Percentiles rank a stretch among this genome's conserved stretches.
Evolutionary conservation across 192 early-diverging fungal genomes (phyloP).

Genomic region (Martensiomyces pterosporus): DNA sequence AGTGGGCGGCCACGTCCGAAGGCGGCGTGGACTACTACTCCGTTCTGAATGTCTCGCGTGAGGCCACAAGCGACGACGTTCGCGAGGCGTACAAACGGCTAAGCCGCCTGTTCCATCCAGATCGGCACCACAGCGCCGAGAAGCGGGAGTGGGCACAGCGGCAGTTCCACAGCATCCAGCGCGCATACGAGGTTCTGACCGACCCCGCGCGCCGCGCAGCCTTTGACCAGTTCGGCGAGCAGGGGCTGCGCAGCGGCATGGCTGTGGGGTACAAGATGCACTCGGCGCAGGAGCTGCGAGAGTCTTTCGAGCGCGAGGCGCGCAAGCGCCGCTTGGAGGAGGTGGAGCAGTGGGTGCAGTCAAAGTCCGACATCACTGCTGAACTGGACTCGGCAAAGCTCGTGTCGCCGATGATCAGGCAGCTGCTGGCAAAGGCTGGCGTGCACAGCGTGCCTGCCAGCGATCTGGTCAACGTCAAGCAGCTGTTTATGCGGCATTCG

Average conservation of each 20-base stretch:
- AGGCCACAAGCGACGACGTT: constrained; percentile 54
- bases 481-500: constrained; percentile 51
- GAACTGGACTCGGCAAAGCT: constrained; percentile 48
- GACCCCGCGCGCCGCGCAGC: constrained; percentile 72
- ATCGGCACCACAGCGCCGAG: constrained; percentile 63
- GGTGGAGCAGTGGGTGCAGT: constrained; percentile 61
- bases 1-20: constrained; percentile 1
- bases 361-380: constrained; percentile 44
- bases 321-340: constrained; percentile 57
- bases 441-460: not conserved
- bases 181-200: constrained; percentile 80
- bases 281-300: constrained; percentile 64
- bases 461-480: constrained; percentile 50
- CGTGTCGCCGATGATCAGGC: constrained; percentile 46
- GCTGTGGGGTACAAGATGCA: constrained; percentile 66
- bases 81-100: constrained; percentile 71
- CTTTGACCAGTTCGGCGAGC: constrained; percentile 93
- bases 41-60: constrained; percentile 63
- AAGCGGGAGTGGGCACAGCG: constrained; percentile 62
- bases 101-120: constrained; percentile 75
- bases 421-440: constrained; percentile 18
- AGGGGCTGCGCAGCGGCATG: constrained; percentile 63
- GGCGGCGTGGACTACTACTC: constrained; percentile 58
- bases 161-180: constrained; percentile 72
- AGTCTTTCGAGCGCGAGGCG: constrained; percentile 62